A percentile compares a stretch with the other conserved stretches of the same genome.
Evolutionary conservation across 192 early-diverging fungal genomes (phyloP).

Genomic region (Powellomyces hirtus): DNA sequence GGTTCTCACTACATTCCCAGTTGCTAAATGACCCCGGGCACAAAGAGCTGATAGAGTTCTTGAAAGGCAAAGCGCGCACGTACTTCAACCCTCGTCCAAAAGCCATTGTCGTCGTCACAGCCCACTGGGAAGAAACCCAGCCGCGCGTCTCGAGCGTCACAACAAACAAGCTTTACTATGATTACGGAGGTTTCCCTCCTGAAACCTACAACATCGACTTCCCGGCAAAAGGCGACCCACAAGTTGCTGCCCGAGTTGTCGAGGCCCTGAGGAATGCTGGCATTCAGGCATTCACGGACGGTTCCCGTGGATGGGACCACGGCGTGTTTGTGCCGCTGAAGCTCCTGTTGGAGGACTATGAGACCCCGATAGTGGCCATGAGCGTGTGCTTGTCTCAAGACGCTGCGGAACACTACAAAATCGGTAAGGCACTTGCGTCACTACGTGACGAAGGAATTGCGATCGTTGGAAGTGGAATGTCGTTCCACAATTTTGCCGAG

Average conservation of each 20-base stretch:
- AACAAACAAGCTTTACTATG: constrained; percentile 43
- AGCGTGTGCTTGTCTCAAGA: constrained; percentile 35
- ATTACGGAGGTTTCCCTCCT: constrained; percentile 54
- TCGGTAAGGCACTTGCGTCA: constrained; percentile 43
- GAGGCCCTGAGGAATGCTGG: constrained; percentile 29
- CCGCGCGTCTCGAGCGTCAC: constrained; percentile 4
- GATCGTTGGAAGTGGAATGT: constrained; percentile 51
- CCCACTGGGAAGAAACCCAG: constrained; percentile 51
- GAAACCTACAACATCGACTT: constrained; percentile 47
- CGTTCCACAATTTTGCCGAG: constrained; percentile 22
- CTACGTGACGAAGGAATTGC: constrained; percentile 46
- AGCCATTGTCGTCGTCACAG: constrained; percentile 42
- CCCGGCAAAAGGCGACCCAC: constrained; percentile 37
- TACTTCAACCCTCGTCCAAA: constrained; percentile 15
- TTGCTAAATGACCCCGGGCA: constrained; percentile 30
- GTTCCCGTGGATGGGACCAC: constrained; percentile 51
- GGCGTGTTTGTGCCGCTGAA: constrained; percentile 55
- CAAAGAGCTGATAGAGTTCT: constrained; percentile 12
- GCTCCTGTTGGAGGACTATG: constrained; percentile 21
- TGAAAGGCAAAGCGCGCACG: constrained; percentile 10
- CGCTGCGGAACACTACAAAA: constrained; percentile 26
- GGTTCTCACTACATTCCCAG: background rate
- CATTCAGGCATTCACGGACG: constrained; percentile 24
- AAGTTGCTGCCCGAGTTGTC: constrained; percentile 39
- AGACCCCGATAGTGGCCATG: constrained; percentile 47